Evolutionary conservation across 1,284 basidiomycete genomes (phyloP), one percentile per base, ranked within the genome.

Genomic region (Rhodotorula mucilaginosa): DNA sequence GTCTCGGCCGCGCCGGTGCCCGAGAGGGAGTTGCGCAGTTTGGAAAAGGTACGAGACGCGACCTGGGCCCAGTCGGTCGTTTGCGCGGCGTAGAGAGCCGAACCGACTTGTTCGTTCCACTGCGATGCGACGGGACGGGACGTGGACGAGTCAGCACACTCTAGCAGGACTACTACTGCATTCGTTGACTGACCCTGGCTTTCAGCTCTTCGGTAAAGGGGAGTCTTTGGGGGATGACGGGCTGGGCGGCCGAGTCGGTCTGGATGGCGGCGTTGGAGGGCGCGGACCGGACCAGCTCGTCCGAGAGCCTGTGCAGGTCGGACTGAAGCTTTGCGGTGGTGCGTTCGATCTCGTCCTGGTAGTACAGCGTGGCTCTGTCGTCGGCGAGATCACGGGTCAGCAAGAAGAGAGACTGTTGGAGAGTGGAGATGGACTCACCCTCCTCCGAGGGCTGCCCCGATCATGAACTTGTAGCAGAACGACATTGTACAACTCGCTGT

Each of bases 401-500:
- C 16, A 58, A 46, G n/a, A 13, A 13, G 47, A 29, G 62, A 26
- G 44, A 44, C 12, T 13, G 7, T 3, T 16, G 21, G 39, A 49
- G 16, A 39, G 16, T 8, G 26, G 21, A 26, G 52, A 15, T 23
- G 2, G 39, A 60, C 62, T 39, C 21, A 65, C 68, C 52, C 61
- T 19, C 72, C 73, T 31, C 64, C 70, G 47, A 74, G 47, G 7
- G 63, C 62, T 5, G 49, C 65, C 0, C 73, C 73, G 8, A 60
- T 59, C n/a, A 74, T 21, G 60, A 74, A 65, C 65, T 72, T 72
- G 68, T 58, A 34, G 48, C 70, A 72, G 63, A 72, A 74, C 12
- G 65, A 67, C 67, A 69, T 69, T 39, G 39, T 39, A 39, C 39
- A 39, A 39, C 39, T 39, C 39, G 39, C 26, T 54, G n/a, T n/a